Base-by-base conservation (phyloP, 2,329 filamentous ascomycete species). In the Sclerotinia glacialis region DNA sequence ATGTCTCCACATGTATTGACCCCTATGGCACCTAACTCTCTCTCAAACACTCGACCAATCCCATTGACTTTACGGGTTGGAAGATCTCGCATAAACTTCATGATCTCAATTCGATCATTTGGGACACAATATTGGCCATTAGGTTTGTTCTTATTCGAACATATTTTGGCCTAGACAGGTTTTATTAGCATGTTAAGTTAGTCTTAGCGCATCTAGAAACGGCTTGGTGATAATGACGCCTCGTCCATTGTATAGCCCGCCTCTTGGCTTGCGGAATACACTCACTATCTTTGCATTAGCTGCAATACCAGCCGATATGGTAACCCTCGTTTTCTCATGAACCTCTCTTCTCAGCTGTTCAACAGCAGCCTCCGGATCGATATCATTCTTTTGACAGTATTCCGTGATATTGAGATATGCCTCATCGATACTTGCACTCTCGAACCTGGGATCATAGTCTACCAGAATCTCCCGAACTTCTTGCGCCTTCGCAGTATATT, bases 351-450 rank as follows among this genome's bases (percentile, higher is more conserved):
- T 87, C 80, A 98, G 86, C 72, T 93, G 87, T 54, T 86, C 83
- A 16, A 97, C 90, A 0, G 83, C 91, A 40, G 92, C 89, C 55
- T 89, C 88, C 0, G 94, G 89, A 0, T 78, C 81, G 75, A 94
- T 83, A 14, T 84, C 75, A 69, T 93, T 88, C 44, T 87, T 84
- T 14, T 80, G 72, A 74, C 94, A 97, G 76, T 96, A 98, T 61
- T 88, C 82, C 0, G 95, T 98, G 67, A 99, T 91, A 73, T 99
- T 98, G 37, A 99, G 82, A 75, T 97, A 99, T 0, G 95, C 95
- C 77, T 99, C 95, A 72, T 99, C 95, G 70, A 97, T 93, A 75
- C 93, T 97, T 0, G 94, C 92, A 72, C 91, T 96, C 77, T 98
- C 92, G 72, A 96, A 99, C 1, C 91, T 84, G 0, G 92, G 86